Percentiles rank a stretch among this genome's conserved stretches.
phyloP scores from a whole-genome alignment of 345 rosid species.

The Ailanthus altissimus region DNA sequence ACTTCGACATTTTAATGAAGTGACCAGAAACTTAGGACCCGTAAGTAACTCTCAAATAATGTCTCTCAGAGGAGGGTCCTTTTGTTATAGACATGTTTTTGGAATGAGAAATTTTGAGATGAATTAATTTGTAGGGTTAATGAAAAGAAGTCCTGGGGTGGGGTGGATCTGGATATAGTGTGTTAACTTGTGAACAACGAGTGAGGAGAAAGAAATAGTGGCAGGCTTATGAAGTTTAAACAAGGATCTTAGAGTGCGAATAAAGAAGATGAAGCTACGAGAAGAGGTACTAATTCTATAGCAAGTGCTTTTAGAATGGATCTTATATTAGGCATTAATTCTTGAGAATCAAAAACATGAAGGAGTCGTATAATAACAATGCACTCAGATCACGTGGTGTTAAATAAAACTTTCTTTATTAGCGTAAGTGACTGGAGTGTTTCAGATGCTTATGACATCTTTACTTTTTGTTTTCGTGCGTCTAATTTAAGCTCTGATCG shows the following conservation, averaged over 20 bases:
- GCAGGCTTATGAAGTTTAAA: background rate
- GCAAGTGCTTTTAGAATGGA: background rate
- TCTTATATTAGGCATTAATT: no score
- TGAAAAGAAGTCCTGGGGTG: background rate
- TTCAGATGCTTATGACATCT: no score
- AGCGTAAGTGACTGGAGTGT: background rate
- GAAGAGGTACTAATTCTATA: background rate
- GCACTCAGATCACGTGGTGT: background rate
- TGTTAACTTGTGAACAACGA: background rate
- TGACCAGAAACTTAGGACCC: background rate
- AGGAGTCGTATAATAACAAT: background rate
- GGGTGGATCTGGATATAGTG: background rate
- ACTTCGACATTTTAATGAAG: constrained; percentile 44
- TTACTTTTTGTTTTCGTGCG: no score
- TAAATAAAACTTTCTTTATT: background rate
- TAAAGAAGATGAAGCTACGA: background rate
- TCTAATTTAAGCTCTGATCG: no score
- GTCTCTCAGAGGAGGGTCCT: no score
- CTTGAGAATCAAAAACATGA: no score
- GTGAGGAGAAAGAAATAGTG: background rate
- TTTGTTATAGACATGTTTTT: background rate
- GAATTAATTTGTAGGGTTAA: background rate
- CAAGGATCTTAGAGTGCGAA: no score
- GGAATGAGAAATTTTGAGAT: background rate
- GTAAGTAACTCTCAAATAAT: no score